A percentile compares a stretch with the other conserved stretches of the same genome.
phyloP scores from a whole-genome alignment of 495 filamentous ascomycete genomes.

The Cercophora newfieldiana region DNA sequence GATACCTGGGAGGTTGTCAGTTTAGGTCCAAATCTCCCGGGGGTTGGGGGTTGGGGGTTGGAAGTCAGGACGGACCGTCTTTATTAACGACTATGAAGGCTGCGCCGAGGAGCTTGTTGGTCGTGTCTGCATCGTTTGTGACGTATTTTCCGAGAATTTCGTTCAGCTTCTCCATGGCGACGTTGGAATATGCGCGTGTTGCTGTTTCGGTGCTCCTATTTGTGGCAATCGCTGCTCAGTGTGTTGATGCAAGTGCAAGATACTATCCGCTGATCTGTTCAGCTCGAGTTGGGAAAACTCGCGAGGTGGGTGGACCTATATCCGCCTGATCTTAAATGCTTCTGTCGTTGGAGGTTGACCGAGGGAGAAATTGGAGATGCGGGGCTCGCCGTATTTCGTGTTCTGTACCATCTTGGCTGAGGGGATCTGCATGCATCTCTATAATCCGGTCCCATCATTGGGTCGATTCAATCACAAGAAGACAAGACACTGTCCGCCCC shows the following conservation, averaged over 20 bases:
- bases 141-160: conserved; percentile 27
- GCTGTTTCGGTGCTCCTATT: not conserved
- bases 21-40: too few species aligned
- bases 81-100: conserved; percentile 32
- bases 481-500: too few species aligned
- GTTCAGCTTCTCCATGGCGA: conserved; percentile 23
- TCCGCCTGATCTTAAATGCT: not conserved
- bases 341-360: not conserved
- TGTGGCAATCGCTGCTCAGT: too few species aligned
- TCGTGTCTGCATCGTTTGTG: conserved; percentile 20
- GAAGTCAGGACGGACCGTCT: conserved; percentile 19
- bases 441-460: not conserved
- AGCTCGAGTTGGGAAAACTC: not conserved
- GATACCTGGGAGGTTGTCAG: conserved; percentile 14
- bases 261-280: too few species aligned
- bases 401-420: not conserved
- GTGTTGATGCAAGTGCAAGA: too few species aligned
- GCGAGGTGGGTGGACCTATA: too few species aligned
- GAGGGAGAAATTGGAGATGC: not conserved
- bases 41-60: not conserved
- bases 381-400: conserved; percentile 1
- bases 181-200: not conserved
- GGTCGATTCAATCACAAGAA: not conserved
- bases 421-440: conserved; percentile 3
- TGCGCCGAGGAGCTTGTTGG: conserved; percentile 34